Conservation (phyloP, 805 yeast genomes). For the Monosporozyma yasuniensis region DNA sequence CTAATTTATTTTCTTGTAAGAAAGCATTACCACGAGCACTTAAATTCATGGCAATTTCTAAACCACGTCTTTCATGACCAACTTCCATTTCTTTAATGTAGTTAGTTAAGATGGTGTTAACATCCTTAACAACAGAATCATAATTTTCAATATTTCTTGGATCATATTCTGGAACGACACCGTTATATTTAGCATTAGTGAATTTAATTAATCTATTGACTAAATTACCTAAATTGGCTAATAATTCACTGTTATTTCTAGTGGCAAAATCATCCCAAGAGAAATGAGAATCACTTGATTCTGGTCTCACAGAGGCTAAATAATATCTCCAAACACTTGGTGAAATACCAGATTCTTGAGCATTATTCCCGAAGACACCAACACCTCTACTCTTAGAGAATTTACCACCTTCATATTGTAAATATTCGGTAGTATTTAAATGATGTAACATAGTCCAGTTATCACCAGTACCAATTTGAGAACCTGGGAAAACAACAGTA, state of each 20-base stretch:
- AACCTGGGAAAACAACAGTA: slow-evolving; percentile 93
- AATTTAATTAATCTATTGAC: slow-evolving; percentile 91
- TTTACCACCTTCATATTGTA: slow-evolving; percentile 96
- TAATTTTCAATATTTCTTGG: slow-evolving; percentile 41
- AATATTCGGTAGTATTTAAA: slow-evolving; percentile 87
- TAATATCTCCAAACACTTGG: slow-evolving; percentile 98
- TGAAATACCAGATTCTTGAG: slow-evolving; percentile 82
- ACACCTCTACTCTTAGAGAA: slow-evolving; percentile 96
- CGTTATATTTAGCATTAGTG: slow-evolving; percentile 81
- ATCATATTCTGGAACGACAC: slow-evolving; percentile 70
- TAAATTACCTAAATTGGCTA: slow-evolving; percentile 94
- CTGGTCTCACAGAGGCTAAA: slow-evolving; percentile 87
- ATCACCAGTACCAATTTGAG: slow-evolving; percentile 81
- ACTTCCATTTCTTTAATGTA: slow-evolving; percentile 71
- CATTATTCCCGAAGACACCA: slow-evolving; percentile 98
- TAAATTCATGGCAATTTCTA: slow-evolving; percentile 83
- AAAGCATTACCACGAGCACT: slow-evolving; percentile 91
- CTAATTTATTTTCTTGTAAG: slow-evolving; percentile 92
- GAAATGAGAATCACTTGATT: slow-evolving; percentile 90
- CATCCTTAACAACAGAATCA: slow-evolving; percentile 41
- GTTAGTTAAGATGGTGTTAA: slow-evolving; percentile 48
- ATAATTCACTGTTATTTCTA: slow-evolving; percentile 83
- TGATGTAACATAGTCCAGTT: slow-evolving; percentile 88
- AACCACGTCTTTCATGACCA: slow-evolving; percentile 76
- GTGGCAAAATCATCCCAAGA: slow-evolving; percentile 96